Base-by-base conservation (phyloP, 208 protist genomes). In the Acanthamoeba healyi region DNA sequence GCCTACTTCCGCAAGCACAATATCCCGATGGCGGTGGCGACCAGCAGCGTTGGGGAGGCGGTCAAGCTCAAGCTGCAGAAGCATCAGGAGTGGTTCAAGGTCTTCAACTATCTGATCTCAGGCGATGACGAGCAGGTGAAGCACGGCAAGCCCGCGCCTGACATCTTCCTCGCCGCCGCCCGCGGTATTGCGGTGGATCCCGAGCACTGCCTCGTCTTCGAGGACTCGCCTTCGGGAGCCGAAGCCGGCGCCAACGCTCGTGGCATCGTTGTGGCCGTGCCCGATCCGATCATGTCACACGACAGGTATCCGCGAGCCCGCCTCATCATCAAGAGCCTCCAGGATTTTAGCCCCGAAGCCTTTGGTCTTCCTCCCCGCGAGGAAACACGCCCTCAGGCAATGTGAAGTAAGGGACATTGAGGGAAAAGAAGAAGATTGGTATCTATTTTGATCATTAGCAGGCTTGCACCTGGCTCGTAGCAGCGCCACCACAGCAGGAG, bases 151-250 rank as follows among this genome's bases (percentile, higher is more conserved):
- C 95, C 95, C 44, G 61, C 82, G 24, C 95, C 95, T 3, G 95
- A 96, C 82, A 96, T 96, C n/a, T 96, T 95, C 49, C 26, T 96
- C 36, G 36, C 26, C 34, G 79, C 91, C 32, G 95, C 95, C n/a
- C n/a, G n/a, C n/a, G n/a, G n/a, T n/a, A n/a, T n/a, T n/a, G n/a
- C n/a, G n/a, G n/a, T n/a, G n/a, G n/a, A n/a, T n/a, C n/a, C n/a
- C n/a, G n/a, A n/a, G n/a, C n/a, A n/a, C n/a, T n/a, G n/a, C n/a
- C n/a, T 46, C 94, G 91, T 38, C 58, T 82, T 82, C 36, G 74
- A 82, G 36, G 74, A 82, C 44, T 32, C 74, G 26, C 74, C 74
- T 36, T 49, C 44, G 26, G 74, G 74, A 24, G 74, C 49, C 24
- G 74, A 32, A 26, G 74, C 74, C 24, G 74, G 36, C 82, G 65